Base-by-base conservation (phyloP, 257 asterid genomes). In the Paraleonurus japonicus region DNA sequence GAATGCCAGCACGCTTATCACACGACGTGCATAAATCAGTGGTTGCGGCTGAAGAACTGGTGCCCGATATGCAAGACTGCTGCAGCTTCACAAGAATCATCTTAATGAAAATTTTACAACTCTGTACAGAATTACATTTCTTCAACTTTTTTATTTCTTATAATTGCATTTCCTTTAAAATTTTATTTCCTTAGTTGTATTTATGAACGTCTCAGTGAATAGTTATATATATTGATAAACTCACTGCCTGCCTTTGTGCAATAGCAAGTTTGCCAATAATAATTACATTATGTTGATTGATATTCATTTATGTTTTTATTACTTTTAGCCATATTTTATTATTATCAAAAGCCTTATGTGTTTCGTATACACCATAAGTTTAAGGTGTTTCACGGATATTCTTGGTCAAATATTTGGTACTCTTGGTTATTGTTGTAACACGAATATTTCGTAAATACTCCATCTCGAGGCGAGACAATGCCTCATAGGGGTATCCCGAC, bases 1-100 rank as follows among this genome's bases (percentile, higher is more conserved):
- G 85, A 69, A 20, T 94, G 99, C 75, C 75, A 75, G 22, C 99
- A 94, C 65, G 88, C 83, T 8, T 91, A 70, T 75, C 99, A 94
- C 59, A 57, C 74, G n/a, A 32, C 6, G 2, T 94, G 99, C 82
- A 76, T 94, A 70, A 61, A 60, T 50, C 85, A 91, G 55, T 94
- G 99, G 99, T 50, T 94, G 70, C 80, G 79, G 78, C 72, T 85
- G 33, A 94, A 94, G 88, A 94, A 91, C 82, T 91, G 97, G 96
- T 94, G 99, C 81, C 99, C 99, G 8, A 78, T 94, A 59, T 94
- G 99, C 92, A 94, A 94, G 88, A 77, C 83, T 63, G 65, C 76
- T 10, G 90, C 85, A 7, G 83, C 85, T 6, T 76, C 81, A 33
- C 41, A 76, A 26, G 55, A 68, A 19, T 30, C 81, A n/a, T 71